These are phyloP conservation scores for Microdochium trichocladiopsis DNA, from an alignment of 2,329 filamentous ascomycete species.

Conservation along the genomic window DNA sequence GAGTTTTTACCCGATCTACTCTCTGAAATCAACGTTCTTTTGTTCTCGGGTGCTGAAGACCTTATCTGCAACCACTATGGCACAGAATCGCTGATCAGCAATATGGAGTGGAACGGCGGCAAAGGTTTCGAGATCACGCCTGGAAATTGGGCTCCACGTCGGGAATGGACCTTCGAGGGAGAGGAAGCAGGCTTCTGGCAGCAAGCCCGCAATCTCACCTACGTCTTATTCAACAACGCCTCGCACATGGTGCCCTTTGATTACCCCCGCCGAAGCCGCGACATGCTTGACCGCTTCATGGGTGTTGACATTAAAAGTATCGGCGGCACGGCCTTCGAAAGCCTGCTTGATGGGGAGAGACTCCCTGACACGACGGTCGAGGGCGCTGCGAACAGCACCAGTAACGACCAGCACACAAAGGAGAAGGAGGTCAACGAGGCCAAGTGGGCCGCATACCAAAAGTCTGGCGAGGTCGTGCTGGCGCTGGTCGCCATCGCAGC, in stretches of 20 bases:
- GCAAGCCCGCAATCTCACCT: constrained; percentile 88
- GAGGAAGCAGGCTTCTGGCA: constrained; percentile 88
- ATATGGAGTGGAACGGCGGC: constrained; percentile 85
- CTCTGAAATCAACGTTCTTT: constrained; percentile 66
- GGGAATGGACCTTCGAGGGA: constrained; percentile 90
- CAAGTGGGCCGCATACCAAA: constrained; percentile 83
- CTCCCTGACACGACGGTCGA: constrained; percentile 71
- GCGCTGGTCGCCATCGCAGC: constrained; percentile 73
- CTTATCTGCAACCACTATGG: constrained; percentile 96
- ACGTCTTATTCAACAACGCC: constrained; percentile 90
- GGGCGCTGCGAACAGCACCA: constrained; percentile 54
- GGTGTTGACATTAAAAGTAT: constrained; percentile 85
- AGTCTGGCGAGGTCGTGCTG: constrained; percentile 79
- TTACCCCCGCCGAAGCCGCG: constrained; percentile 74
- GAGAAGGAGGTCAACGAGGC: constrained; percentile 71
- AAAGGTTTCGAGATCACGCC: constrained; percentile 85
- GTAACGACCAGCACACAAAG: constrained; percentile 59
- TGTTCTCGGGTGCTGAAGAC: constrained; percentile 92
- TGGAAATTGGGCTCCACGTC: constrained; percentile 84
- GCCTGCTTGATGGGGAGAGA: constrained; percentile 78
- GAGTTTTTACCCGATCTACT: constrained; percentile 72
- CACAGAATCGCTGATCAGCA: constrained; percentile 84
- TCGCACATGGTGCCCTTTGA: constrained; percentile 99
- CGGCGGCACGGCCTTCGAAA: constrained; percentile 72
- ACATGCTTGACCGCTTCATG: constrained; percentile 98